Percentiles rank a stretch among this genome's conserved stretches.
Conservation (phyloP, 805 yeast genomes). For the Candida tammaniensis region DNA sequence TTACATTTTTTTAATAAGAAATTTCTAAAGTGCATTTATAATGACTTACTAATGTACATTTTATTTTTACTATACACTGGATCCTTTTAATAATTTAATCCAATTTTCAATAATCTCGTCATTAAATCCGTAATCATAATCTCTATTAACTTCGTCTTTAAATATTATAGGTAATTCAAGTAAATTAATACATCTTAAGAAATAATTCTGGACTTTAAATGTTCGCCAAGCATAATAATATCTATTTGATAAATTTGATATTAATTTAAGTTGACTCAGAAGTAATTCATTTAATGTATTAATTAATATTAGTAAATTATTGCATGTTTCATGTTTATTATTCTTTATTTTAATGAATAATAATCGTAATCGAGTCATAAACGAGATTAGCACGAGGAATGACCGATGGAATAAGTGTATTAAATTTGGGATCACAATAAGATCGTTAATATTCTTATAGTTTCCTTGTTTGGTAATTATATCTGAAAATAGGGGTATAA, state of each 20-base stretch:
- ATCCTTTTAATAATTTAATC: background rate
- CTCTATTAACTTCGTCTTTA: background rate
- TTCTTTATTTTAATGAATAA: background rate
- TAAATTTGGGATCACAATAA: conserved; percentile 8
- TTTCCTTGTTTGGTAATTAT: background rate
- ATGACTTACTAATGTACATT: no score
- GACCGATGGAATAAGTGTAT: conserved; percentile 10
- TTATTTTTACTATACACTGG: no score
- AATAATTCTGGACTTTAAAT: conserved; percentile 4
- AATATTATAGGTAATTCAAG: conserved; percentile 1
- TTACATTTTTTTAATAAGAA: no score
- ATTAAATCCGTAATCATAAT: background rate
- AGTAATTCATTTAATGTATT: background rate
- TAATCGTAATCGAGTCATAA: conserved; percentile 5
- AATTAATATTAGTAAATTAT: conserved; percentile 1
- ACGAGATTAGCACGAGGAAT: conserved; percentile 3
- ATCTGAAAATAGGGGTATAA: conserved; percentile 2
- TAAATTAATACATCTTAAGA: conserved; percentile 3
- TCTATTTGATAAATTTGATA: conserved; percentile 42
- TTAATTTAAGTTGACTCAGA: conserved; percentile 1
- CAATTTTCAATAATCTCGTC: background rate
- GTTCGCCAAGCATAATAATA: conserved; percentile 64
- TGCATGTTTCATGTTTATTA: background rate
- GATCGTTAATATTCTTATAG: conserved; percentile 5
- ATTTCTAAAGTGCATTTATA: no score